phyloP scores from a whole-genome alignment of 441 rosid species.

The Gossypium davidsonii region DNA sequence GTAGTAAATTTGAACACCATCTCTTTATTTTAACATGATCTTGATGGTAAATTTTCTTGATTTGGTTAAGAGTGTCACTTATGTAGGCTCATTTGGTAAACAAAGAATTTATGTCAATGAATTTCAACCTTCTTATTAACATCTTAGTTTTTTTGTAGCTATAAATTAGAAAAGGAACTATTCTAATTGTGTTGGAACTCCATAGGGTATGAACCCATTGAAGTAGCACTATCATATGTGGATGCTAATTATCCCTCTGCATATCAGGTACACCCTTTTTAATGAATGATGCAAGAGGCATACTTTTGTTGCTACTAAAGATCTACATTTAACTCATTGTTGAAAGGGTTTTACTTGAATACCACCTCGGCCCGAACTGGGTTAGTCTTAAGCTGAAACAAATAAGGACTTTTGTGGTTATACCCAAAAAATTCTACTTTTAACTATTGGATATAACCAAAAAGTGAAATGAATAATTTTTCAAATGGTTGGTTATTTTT shows the following conservation, averaged over 20 bases:
- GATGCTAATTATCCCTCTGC: not conserved
- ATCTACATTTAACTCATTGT: no score
- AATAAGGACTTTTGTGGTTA: no score
- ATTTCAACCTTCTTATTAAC: not conserved
- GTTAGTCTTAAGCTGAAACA: no score
- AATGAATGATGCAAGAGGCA: not conserved
- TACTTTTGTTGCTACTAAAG: not conserved
- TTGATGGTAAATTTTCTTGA: not conserved
- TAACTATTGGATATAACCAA: not conserved
- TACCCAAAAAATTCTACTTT: no score
- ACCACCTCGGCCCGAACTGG: no score
- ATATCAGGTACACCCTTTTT: not conserved
- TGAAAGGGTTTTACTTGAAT: no score
- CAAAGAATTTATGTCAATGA: not conserved
- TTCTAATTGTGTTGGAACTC: not conserved
- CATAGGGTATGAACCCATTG: constrained; percentile 80
- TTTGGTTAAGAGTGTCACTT: not conserved
- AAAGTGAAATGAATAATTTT: not conserved
- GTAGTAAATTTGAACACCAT: not conserved
- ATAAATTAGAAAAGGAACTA: not conserved
- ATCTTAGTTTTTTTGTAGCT: not conserved
- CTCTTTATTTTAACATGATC: not conserved
- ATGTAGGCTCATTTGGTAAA: not conserved
- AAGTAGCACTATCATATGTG: constrained; percentile 31
- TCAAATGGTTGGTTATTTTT: not conserved